Evolutionary conservation across 441 rosid genomes (phyloP), one percentile per base, ranked within the genome.

Genomic region (Manihot esculenta): DNA sequence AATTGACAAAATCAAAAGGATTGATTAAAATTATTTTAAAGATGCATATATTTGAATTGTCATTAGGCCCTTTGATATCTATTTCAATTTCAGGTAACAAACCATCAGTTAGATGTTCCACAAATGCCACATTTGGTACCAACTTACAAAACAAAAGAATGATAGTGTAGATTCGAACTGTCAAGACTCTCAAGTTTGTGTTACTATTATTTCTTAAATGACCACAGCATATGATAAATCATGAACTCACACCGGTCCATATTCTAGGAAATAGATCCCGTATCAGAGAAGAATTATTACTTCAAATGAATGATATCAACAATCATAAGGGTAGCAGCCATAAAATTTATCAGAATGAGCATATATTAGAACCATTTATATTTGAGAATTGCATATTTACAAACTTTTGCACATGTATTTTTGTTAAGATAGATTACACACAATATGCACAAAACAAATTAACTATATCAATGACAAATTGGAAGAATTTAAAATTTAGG

Each of bases 381-480:
- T 7, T 38, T 38, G 10, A 58, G 26, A 59, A 44, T 48, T 47
- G 27, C 9, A 44, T 15, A 44, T 33, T 45, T 55, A 26, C 17
- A 26, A 58, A 20, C 15, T 56, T 64, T 30, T 1, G 17, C 33
- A n/a, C 17, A 57, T 14, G 42, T 38, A 5, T 5, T 38, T 7
- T 23, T 24, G 7, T 48, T 20, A 23, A 20, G 55, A 30, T 56
- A 71, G 21, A 69, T 53, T 68, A 30, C 49, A 66, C 6, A 54
- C 42, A 20, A 65, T 26, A 13, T 51, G 10, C 33, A 51, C 21
- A 23, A 10, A 59, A 51, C 17, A 23, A 9, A 58, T 42, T 27
- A 60, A 49, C 42, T 49, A 50, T 63, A 61, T 54, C 10, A 69
- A 53, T 49, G 62, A 45, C 61, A 60, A 66, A 69, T 53, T 44